Evolutionary conservation across 1,284 basidiomycete species (phyloP), one percentile per base, ranked within the genome.

Genomic region (Bjerkandera adusta): DNA sequence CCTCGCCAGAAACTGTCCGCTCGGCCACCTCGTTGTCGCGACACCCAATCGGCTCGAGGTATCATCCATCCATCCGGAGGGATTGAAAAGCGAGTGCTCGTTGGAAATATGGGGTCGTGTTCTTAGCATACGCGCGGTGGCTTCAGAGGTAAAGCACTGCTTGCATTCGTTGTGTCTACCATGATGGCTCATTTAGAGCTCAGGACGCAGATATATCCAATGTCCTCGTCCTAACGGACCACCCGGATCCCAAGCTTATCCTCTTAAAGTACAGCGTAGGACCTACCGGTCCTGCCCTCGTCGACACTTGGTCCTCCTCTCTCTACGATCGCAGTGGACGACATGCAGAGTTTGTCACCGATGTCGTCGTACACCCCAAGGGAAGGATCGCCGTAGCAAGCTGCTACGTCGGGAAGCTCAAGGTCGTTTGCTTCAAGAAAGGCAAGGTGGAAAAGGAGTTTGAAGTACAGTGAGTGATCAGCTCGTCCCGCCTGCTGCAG

Each of bases 221-320:
- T 54, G 55, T 89, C 12, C 62, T 87, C 15, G 70, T 86, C 16
- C 69, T 88, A 57, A 75, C 83, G 1, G 84, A 85, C 51, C 85
- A 88, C 55, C 87, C 88, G 2, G 78, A 86, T 29, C 83, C 85
- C 4, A 78, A 80, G 52, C 68, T 88, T 6, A 62, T 89, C 24
- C 70, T 88, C 51, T 66, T 89, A 20, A 60, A 68, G 6, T 85
- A 81, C 55, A 57, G 63, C 5, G 61, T 71, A 40, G 59, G 65
- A 20, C 63, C 68, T 27, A 60, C 57, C 11, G 71, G 68, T 1
- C 54, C 55, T 16, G 63, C 64, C 8, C 63, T 88, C 12, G 60
- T 55, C 2, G 59, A 64, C 7, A 71, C 64, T 18, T 73, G 73
- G 42, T 61, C 69, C 36, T 57, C 81, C 7, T 65, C 75, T 16